Evolutionary conservation across 1,284 basidiomycete species (phyloP).

Genomic region (Lignosus rhinocerotis): DNA sequence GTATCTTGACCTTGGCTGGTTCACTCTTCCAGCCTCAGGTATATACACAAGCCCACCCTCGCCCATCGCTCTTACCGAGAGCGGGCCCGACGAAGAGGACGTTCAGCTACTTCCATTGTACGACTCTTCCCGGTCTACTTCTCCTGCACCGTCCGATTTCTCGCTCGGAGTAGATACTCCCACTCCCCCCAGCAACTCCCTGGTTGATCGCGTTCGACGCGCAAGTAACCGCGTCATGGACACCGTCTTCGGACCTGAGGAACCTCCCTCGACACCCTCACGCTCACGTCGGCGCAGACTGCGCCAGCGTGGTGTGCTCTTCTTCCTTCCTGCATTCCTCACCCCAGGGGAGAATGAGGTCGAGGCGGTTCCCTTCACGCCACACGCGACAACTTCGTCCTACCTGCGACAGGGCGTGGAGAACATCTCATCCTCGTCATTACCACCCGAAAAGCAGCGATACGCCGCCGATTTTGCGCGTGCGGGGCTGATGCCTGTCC

Average conservation of each 20-base stretch:
- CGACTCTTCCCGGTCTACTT: slow-evolving; percentile 50
- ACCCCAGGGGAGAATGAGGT: slow-evolving; percentile 52
- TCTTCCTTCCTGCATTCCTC: slow-evolving; percentile 83
- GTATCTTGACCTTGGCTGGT: slow-evolving; percentile 69
- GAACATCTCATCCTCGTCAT: slow-evolving; percentile 18
- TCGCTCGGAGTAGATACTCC: slow-evolving; percentile 39
- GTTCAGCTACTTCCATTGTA: slow-evolving; percentile 66
- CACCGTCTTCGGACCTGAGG: slow-evolving; percentile 43
- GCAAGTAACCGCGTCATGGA: slow-evolving; percentile 55
- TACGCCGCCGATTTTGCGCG: slow-evolving; percentile 31
- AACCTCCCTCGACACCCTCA: slow-evolving; percentile 36
- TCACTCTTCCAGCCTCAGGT: slow-evolving; percentile 50
- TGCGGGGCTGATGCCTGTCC: slow-evolving; percentile 20
- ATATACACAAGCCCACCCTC: slow-evolving; percentile 52
- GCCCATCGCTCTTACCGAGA: slow-evolving; percentile 34
- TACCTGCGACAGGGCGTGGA: slow-evolving; percentile 23
- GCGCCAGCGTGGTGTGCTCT: slow-evolving; percentile 63
- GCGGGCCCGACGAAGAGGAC: slow-evolving; percentile 50
- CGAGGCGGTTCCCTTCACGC: slow-evolving; percentile 19
- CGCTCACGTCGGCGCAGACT: slow-evolving; percentile 48
- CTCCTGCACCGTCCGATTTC: slow-evolving; percentile 52
- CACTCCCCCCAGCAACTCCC: slow-evolving; percentile 16
- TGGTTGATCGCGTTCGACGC: slow-evolving; percentile 50
- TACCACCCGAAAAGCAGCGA: slow-evolving; percentile 40
- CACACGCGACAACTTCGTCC: slow-evolving; percentile 33